A percentile compares a stretch with the other conserved stretches of the same genome.
phyloP scores from a whole-genome alignment of 139 green algal species.

The Zygnema cylindricum region DNA sequence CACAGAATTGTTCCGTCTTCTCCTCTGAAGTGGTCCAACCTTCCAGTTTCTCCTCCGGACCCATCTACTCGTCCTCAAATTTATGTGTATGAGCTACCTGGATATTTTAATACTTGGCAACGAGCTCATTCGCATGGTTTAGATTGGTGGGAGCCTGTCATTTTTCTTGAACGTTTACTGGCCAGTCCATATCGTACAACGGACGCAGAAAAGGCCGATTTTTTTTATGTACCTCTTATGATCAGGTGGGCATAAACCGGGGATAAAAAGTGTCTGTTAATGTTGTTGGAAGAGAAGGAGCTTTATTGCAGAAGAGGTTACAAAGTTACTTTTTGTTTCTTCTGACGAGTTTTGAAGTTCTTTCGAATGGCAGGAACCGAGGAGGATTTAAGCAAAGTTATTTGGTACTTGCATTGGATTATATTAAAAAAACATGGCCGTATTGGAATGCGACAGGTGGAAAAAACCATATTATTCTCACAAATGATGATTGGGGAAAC shows the following conservation, averaged over 20 bases:
- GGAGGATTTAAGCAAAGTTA: background rate
- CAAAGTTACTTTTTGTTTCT: too few relatives aligned
- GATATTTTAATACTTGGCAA: slow-evolving; percentile 36
- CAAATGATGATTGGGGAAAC: slow-evolving; percentile 72
- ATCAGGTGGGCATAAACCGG: slow-evolving; percentile 18
- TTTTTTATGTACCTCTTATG: slow-evolving; percentile 37
- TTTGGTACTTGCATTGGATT: slow-evolving; percentile 13
- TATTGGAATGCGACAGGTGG: slow-evolving; percentile 71
- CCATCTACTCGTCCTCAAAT: background rate
- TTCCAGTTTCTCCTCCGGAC: background rate
- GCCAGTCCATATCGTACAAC: slow-evolving; percentile 68
- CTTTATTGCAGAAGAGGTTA: background rate
- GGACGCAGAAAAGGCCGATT: slow-evolving; percentile 68
- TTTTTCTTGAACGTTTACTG: slow-evolving; percentile 68
- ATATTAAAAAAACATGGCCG: slow-evolving; percentile 66
- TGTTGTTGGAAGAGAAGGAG: background rate
- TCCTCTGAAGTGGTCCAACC: background rate
- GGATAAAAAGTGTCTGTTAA: too few relatives aligned
- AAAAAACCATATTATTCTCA: slow-evolving; percentile 73
- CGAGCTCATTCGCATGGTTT: background rate
- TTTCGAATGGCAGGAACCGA: background rate
- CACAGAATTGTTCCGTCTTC: background rate
- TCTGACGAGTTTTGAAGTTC: too few relatives aligned
- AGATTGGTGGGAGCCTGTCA: slow-evolving; percentile 37
- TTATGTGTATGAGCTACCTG: slow-evolving; percentile 41